A percentile compares a stretch with the other conserved stretches of the same genome.
phyloP scores from a whole-genome alignment of 345 rosid species.

The Geranium brycei region DNA sequence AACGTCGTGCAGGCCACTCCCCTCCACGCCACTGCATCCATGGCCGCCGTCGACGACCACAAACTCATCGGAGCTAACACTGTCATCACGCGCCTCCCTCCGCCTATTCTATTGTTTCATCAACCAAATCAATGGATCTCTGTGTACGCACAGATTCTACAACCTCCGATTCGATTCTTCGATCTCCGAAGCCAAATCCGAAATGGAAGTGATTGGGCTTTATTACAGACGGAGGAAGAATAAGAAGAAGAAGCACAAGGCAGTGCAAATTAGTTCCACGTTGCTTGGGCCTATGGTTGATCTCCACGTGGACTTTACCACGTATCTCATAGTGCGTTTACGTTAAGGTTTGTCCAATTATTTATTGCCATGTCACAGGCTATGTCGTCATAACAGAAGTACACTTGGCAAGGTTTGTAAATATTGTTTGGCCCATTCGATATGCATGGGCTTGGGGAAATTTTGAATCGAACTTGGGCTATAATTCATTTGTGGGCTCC shows the following conservation, averaged over 20 bases:
- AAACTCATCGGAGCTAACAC: slow-evolving; percentile 22
- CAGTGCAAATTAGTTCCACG: slow-evolving; percentile 34
- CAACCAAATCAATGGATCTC: background rate
- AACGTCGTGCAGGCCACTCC: slow-evolving; percentile 46
- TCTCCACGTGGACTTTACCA: slow-evolving; percentile 27
- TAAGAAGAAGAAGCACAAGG: background rate
- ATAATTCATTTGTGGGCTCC: too few species aligned
- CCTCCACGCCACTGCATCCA: slow-evolving; percentile 66
- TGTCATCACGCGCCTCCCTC: background rate
- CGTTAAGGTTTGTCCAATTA: slow-evolving; percentile 4
- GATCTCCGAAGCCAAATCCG: background rate
- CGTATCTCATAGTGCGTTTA: background rate
- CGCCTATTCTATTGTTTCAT: background rate
- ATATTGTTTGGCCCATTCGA: slow-evolving; percentile 11
- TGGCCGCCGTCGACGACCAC: slow-evolving; percentile 21
- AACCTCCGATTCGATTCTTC: too few species aligned
- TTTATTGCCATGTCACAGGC: slow-evolving; percentile 18
- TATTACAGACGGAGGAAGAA: background rate
- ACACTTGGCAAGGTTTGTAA: slow-evolving; percentile 6
- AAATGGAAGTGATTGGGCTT: background rate
- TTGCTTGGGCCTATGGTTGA: slow-evolving; percentile 22
- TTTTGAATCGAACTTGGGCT: too few species aligned
- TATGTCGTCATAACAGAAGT: slow-evolving; percentile 7
- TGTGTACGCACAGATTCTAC: background rate
- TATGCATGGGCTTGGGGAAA: too few species aligned